Base-by-base conservation (phyloP, 2,329 filamentous ascomycete genomes). In the Corinectria fuckeliana region DNA sequence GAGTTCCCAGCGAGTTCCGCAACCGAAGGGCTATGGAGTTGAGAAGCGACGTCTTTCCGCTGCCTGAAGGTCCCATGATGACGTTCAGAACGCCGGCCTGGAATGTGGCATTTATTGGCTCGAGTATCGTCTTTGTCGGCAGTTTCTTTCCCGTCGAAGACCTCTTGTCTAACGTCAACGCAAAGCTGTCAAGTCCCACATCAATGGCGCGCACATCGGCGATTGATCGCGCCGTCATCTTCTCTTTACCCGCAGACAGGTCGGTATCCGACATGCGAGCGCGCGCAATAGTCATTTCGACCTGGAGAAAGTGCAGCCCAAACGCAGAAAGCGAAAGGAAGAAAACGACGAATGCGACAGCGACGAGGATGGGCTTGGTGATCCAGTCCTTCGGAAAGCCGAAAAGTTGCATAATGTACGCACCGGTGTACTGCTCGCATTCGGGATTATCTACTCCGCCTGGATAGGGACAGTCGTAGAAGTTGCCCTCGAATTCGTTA, bases 11-110 rank as follows among this genome's bases (percentile, higher is more conserved):
- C 1, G 85, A 86, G 56, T 85, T 86, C 23, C 86, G 84, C 4
- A 93, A 76, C 14, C 91, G 81, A 3, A 87, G 77, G 1, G 91
- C 89, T 83, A 93, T 90, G 1, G 88, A 82, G 69, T 91, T 92
- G 10, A 93, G 79, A 1, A 92, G 78, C 0, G 88, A 90, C 0
- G 90, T 92, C 73, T 93, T 93, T 1, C 91, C 91, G 44, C 86
- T 89, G 0, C 91, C 91, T 0, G 89, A 92, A 0, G 91, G 91
- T 0, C 91, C 91, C 90, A 93, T 92, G 63, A 93, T 91, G 21
- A 92, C 83, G 62, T 93, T 93, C 13, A 93, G 71, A 13, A 84
- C 79, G 0, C 90, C 89, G 0, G 91, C 84, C 45, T 85, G 81
- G 64, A 93, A 93, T 0, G 83, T 85, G 0, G 89, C 80, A 1